These are phyloP conservation scores for Citrullus amarus DNA, from an alignment of 306 rosid genomes.

Conservation along the genomic window DNA sequence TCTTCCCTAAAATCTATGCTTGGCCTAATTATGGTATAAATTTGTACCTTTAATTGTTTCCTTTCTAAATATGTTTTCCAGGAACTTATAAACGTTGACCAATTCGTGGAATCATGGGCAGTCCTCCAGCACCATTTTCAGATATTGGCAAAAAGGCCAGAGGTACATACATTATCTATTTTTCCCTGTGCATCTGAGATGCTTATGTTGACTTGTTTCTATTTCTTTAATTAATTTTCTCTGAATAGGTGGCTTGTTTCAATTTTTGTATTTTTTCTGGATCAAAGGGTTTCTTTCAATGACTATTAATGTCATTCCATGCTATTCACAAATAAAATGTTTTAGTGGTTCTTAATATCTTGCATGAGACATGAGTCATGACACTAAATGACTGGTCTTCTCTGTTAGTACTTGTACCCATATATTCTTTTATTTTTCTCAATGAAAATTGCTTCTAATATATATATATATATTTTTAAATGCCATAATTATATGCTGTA, in stretches of 20 bases:
- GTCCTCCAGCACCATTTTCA: constrained; percentile 76
- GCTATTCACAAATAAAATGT: not conserved
- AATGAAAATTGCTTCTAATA: not conserved
- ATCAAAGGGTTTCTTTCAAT: not conserved
- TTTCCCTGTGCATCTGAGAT: not conserved
- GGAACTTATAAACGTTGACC: constrained; percentile 2
- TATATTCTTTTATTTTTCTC: not conserved
- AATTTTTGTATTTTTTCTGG: not conserved
- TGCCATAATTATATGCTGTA: not conserved
- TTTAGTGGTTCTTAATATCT: not conserved
- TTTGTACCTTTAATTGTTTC: not conserved
- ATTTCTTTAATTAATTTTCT: not conserved
- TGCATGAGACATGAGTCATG: not conserved
- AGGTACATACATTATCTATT: constrained; percentile 29
- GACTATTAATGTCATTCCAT: not conserved
- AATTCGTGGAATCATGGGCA: constrained; percentile 44
- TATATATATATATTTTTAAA: no score
- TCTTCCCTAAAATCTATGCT: not conserved
- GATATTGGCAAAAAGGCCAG: constrained; percentile 78
- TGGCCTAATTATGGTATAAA: not conserved
- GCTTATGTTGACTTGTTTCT: not conserved
- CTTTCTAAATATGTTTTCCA: not conserved
- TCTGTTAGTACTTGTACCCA: not conserved
- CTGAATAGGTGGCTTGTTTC: not conserved
- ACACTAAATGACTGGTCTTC: not conserved